phyloP scores from a whole-genome alignment of 345 rosid genomes.

The Syzygium grande region DNA sequence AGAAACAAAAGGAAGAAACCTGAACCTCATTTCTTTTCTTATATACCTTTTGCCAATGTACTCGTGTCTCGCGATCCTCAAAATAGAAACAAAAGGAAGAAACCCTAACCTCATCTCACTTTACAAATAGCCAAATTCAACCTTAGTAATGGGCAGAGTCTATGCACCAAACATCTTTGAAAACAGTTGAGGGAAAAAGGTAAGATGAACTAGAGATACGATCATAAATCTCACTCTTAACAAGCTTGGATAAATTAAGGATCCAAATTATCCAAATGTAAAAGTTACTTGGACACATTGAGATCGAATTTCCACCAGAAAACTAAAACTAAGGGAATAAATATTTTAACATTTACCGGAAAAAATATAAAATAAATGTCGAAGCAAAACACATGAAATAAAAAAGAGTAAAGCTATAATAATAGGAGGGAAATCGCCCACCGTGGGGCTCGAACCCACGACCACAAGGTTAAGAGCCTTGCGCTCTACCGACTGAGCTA shows the following conservation, averaged over 20 bases:
- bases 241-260: rapidly evolving
- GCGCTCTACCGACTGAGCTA: slow-evolving; percentile 19
- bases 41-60: too few species aligned
- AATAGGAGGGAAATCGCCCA: slow-evolving; percentile 1
- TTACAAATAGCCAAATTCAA: too few species aligned
- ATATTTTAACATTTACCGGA: background rate
- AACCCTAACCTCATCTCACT: too few species aligned
- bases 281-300: background rate
- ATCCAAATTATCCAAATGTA: background rate
- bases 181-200: background rate
- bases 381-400: background rate
- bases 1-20: too few species aligned
- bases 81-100: too few species aligned
- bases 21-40: too few species aligned
- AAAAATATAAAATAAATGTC: background rate
- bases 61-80: too few species aligned
- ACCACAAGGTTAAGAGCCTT: slow-evolving; percentile 28
- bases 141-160: too few species aligned
- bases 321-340: background rate
- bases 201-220: rapidly evolving
- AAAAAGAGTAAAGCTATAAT: too few species aligned
- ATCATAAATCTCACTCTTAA: rapidly evolving
- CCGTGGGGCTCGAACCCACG: slow-evolving; percentile 25
- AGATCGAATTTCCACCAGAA: background rate
- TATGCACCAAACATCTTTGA: too few species aligned